Base-by-base conservation (phyloP, 139 green algal genomes). In the Astrephomene gubernaculifera region DNA sequence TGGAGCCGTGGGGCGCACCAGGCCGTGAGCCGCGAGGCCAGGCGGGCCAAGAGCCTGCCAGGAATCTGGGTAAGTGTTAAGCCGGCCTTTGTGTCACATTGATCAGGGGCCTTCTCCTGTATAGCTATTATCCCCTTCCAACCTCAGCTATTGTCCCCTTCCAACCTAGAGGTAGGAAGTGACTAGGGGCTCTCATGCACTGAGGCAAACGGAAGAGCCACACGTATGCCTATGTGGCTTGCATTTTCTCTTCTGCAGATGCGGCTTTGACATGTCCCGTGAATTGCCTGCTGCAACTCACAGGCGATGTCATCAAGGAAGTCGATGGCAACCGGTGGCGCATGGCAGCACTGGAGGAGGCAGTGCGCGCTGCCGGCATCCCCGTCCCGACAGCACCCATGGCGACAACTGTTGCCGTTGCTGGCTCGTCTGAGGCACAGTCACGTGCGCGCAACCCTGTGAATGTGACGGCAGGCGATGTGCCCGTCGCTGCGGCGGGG, bases 391-490 rank as follows among this genome's bases (percentile, higher is more conserved):
- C 45, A 25, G n/a, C n/a, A n/a, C n/a, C n/a, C n/a, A n/a, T n/a
- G n/a, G n/a, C n/a, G n/a, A n/a, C n/a, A n/a, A n/a, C n/a, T n/a
- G n/a, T n/a, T n/a, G n/a, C n/a, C n/a, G n/a, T n/a, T n/a, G n/a
- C n/a, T n/a, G n/a, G n/a, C n/a, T n/a, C n/a, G n/a, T n/a, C n/a
- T n/a, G n/a, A n/a, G n/a, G n/a, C n/a, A n/a, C n/a, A n/a, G n/a
- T n/a, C n/a, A n/a, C n/a, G n/a, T n/a, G n/a, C n/a, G 31, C 65
- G 79, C 65, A 86, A 86, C 64, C 36, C 79, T 9, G 69, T 86
- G 27, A 24, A 8, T 2, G 65, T 86, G 24, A 45, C 35, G 25
- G 29, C 60, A 9, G 60, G 60, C 39, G 19, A 27, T 21, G 2
- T 29, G 17, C 57, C 27, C 1, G 63, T 71, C 49, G 74, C 60